These are phyloP conservation scores for Coelastrella sp. DNA, from an alignment of 139 green algal species.

Conservation along the genomic window DNA sequence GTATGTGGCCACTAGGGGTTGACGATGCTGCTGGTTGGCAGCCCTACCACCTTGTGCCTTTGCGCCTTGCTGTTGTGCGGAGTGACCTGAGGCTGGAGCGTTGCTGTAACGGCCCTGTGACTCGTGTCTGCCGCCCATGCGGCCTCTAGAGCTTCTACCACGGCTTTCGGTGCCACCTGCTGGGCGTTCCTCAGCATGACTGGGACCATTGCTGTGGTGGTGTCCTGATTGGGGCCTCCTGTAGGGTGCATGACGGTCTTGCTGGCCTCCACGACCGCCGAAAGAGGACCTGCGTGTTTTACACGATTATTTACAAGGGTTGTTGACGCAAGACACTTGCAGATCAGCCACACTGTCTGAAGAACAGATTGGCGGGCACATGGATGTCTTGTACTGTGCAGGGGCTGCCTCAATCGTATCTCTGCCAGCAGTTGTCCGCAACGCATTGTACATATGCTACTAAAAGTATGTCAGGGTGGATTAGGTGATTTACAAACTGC, in stretches of 20 bases:
- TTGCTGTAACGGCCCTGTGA: too few species aligned
- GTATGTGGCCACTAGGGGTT: neutral
- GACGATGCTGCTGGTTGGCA: neutral
- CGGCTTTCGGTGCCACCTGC: neutral
- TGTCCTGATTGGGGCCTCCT: neutral
- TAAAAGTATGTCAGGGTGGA: too few species aligned
- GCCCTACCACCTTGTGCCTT: neutral
- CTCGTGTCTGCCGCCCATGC: neutral
- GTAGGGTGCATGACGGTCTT: too few species aligned
- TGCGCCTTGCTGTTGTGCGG: neutral
- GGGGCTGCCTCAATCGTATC: too few species aligned
- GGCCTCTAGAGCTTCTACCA: neutral
- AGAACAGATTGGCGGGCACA: neutral
- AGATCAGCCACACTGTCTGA: neutral
- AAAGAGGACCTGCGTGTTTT: neutral
- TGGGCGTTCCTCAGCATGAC: neutral
- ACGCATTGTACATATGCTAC: too few species aligned
- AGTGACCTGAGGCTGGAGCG: too few species aligned
- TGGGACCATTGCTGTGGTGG: neutral
- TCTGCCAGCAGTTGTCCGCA: too few species aligned
- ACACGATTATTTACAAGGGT: too few species aligned
- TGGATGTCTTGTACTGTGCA: neutral
- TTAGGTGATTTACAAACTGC: too few species aligned
- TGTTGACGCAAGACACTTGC: too few species aligned
- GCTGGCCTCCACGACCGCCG: neutral